phyloP scores from a whole-genome alignment of 345 rosid genomes.

The Viola odorata region DNA sequence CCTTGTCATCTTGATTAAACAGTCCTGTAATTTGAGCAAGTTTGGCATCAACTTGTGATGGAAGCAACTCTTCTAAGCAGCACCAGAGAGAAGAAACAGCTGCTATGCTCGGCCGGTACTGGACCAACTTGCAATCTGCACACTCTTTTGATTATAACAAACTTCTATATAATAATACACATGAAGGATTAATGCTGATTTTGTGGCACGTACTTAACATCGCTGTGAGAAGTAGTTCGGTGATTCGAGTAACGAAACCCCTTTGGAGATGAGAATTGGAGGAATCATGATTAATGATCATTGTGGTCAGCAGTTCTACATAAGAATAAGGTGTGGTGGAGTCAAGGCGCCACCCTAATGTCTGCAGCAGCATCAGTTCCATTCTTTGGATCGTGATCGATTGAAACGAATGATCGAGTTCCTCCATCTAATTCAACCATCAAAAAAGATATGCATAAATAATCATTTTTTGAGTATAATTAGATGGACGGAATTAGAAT shows the following conservation, averaged over 20 bases:
- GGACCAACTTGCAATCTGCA: conserved; percentile 44
- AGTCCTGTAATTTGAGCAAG: conserved; percentile 18
- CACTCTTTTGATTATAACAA: neutral
- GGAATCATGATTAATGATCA: conserved; percentile 1
- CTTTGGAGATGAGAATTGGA: conserved; percentile 17
- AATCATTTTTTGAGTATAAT: neutral
- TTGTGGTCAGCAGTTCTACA: conserved; percentile 29
- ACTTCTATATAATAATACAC: neutral
- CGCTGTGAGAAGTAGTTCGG: conserved; percentile 35
- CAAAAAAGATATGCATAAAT: neutral
- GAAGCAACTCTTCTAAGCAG: conserved; percentile 28
- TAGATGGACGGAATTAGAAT: no score
- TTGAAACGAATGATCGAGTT: conserved; percentile 46
- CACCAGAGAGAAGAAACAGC: conserved; percentile 44
- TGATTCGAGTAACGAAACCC: conserved; percentile 30
- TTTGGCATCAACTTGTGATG: conserved; percentile 15
- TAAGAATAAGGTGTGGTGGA: conserved; percentile 51
- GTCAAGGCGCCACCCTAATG: conserved; percentile 58
- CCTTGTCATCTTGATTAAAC: conserved; percentile 33
- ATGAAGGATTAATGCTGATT: neutral
- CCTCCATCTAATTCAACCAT: conserved; percentile 49
- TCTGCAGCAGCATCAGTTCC: conserved; percentile 49
- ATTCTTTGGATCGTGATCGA: conserved; percentile 45
- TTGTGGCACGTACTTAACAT: conserved; percentile 41
- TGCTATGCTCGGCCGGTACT: conserved; percentile 48